A percentile compares a stretch with the other conserved stretches of the same genome.
Evolutionary conservation across 495 filamentous ascomycete species (phyloP).

Genomic region (Penicillium ochrochloron): DNA sequence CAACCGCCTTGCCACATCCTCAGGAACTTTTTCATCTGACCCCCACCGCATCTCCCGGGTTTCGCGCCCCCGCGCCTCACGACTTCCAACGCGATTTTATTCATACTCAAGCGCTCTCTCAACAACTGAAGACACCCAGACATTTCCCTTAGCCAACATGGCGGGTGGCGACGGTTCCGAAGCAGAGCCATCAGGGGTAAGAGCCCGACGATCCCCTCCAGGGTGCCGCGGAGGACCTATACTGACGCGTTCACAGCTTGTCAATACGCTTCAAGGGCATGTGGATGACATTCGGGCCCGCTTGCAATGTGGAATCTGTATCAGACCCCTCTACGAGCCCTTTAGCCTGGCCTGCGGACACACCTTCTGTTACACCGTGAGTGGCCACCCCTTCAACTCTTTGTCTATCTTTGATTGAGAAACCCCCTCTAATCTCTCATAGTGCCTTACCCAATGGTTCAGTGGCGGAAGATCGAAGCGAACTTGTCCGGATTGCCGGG

Average conservation of each 20-base stretch:
- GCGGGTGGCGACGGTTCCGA: slow-evolving; percentile 19
- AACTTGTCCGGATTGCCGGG: slow-evolving; percentile 74
- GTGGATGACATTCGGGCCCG: slow-evolving; percentile 54
- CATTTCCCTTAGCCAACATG: slow-evolving; percentile 21
- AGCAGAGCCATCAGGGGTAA: slow-evolving; percentile 42
- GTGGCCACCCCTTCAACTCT: slow-evolving; percentile 20
- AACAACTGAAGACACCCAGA: slow-evolving; percentile 9
- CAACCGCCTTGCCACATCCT: slow-evolving; percentile 13
- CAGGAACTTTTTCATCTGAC: slow-evolving; percentile 23
- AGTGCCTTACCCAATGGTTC: slow-evolving; percentile 74
- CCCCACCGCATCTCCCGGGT: slow-evolving; percentile 28
- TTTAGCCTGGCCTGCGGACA: slow-evolving; percentile 74
- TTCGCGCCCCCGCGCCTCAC: slow-evolving; percentile 26
- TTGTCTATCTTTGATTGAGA: background rate
- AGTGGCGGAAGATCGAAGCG: slow-evolving; percentile 60
- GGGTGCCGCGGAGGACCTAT: background rate
- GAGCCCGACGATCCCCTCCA: slow-evolving; percentile 10
- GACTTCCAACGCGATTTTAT: slow-evolving; percentile 15
- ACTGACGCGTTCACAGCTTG: slow-evolving; percentile 39
- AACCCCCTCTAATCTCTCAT: slow-evolving; percentile 24
- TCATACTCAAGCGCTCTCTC: slow-evolving; percentile 14
- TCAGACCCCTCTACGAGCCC: slow-evolving; percentile 71
- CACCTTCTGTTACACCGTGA: slow-evolving; percentile 74
- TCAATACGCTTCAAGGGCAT: slow-evolving; percentile 54
- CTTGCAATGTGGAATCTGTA: slow-evolving; percentile 71